phyloP scores from a whole-genome alignment of 441 rosid genomes.

The Monsonia emarginata region DNA sequence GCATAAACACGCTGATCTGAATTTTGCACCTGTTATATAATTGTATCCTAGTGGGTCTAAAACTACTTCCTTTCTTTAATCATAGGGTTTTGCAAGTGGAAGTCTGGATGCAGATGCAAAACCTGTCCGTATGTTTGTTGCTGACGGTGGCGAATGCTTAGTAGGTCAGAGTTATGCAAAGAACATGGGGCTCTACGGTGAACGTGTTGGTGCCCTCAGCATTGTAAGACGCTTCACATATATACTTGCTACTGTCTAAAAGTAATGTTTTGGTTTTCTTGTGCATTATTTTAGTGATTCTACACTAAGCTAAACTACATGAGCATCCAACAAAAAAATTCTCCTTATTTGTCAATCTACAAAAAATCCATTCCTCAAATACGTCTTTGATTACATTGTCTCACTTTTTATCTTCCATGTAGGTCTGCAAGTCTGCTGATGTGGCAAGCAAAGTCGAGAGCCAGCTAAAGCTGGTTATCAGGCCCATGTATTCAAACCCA shows the following conservation, averaged over 20 bases:
- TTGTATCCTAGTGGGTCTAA: neutral
- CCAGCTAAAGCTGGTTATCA: conserved; percentile 77
- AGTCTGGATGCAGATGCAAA: conserved; percentile 77
- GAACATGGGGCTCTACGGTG: conserved; percentile 97
- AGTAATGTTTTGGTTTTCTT: neutral
- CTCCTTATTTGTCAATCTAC: neutral
- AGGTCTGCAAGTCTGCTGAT: conserved; percentile 86
- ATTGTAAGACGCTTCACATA: conserved; percentile 39
- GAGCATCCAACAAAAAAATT: no score
- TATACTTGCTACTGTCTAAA: neutral
- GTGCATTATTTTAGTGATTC: neutral
- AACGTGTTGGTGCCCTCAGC: conserved; percentile 90
- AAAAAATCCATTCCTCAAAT: neutral
- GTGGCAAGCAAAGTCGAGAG: conserved; percentile 75
- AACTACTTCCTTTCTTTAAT: neutral
- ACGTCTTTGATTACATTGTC: conserved; percentile 3
- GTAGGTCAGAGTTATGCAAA: conserved; percentile 88
- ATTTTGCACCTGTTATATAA: neutral
- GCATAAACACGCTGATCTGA: neutral
- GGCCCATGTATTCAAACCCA: conserved; percentile 92
- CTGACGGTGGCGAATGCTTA: conserved; percentile 85
- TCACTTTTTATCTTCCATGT: neutral
- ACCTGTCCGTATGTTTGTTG: conserved; percentile 75
- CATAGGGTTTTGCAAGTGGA: conserved; percentile 87
- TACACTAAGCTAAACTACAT: neutral